phyloP scores from a whole-genome alignment of 1,284 basidiomycete species.

The Trametes polyzona region DNA sequence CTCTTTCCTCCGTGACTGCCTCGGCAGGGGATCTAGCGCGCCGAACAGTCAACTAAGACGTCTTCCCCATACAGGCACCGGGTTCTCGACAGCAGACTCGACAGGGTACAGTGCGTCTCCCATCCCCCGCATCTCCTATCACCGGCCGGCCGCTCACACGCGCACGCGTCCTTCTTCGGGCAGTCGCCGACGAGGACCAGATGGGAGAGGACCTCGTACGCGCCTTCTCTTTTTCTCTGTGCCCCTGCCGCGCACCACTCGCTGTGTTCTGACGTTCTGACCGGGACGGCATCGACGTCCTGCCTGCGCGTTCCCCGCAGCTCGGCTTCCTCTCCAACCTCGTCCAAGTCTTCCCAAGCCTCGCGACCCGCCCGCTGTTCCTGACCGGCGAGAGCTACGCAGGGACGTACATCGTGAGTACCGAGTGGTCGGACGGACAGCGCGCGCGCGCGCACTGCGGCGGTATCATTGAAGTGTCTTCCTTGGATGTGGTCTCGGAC shows the following conservation, averaged over 20 bases:
- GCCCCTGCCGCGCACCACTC: too few species aligned
- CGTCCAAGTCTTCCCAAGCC: slow-evolving; percentile 34
- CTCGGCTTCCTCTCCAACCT: slow-evolving; percentile 32
- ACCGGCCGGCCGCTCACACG: background rate
- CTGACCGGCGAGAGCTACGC: slow-evolving; percentile 38
- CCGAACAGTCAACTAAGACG: background rate
- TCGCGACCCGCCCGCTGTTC: slow-evolving; percentile 34
- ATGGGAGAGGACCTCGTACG: slow-evolving; percentile 71
- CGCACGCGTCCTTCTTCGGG: background rate
- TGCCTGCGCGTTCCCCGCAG: slow-evolving; percentile 13
- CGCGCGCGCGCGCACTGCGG: background rate
- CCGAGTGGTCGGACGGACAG: background rate
- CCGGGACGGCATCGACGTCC: too few species aligned
- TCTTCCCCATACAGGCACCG: slow-evolving; percentile 46
- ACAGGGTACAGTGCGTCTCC: slow-evolving; percentile 32
- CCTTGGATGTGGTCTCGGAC: too few species aligned
- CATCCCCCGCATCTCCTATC: background rate
- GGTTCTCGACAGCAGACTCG: slow-evolving; percentile 67
- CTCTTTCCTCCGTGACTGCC: background rate
- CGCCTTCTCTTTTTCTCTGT: slow-evolving; percentile 8
- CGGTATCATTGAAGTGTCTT: background rate
- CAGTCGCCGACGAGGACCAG: slow-evolving; percentile 68
- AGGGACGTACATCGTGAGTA: slow-evolving; percentile 42
- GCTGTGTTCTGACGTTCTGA: background rate
- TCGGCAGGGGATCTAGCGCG: slow-evolving; percentile 9